Evolutionary conservation across 2,329 filamentous ascomycete genomes (phyloP).

Genomic region (Fusarium nygamai): DNA sequence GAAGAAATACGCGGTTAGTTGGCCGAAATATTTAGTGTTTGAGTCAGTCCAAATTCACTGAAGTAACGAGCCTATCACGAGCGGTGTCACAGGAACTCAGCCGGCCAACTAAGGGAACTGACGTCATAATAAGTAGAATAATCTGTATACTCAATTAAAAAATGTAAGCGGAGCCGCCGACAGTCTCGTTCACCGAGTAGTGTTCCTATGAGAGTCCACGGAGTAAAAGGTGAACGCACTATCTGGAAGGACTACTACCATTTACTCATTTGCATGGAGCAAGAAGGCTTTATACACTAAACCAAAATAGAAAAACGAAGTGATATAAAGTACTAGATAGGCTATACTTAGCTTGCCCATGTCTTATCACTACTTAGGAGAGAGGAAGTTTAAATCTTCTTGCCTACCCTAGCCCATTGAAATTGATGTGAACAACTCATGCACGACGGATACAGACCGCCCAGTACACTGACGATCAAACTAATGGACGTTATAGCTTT

Average conservation of each 20-base stretch:
- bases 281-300: neutral
- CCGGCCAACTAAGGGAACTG: neutral
- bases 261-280: neutral
- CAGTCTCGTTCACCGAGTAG: no score
- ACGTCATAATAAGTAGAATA: fast-evolving
- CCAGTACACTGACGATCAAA: fast-evolving
- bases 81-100: no score
- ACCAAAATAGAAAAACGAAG: fast-evolving
- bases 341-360: neutral
- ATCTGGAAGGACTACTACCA: no score
- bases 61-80: no score
- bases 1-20: fast-evolving
- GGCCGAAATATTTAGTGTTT: neutral
- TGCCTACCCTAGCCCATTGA: neutral
- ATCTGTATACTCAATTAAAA: fast-evolving
- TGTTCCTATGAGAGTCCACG: neutral
- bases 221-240: neutral
- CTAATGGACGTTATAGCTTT: fast-evolving
- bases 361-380: neutral
- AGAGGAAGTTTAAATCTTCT: neutral
- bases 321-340: no score
- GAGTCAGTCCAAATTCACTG: no score
- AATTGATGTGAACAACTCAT: neutral
- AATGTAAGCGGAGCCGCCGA: fast-evolving
- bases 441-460: fast-evolving